These are phyloP conservation scores for Vitis vinifera DNA, from an alignment of 164 flowering plant genomes.

Conservation along the genomic window ASM3070453v1 NC_081813.1:11490501-11491000, in stretches of 20 bases:
- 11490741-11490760: too few relatives aligned
- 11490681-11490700: background rate
- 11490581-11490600: constrained; percentile 52
- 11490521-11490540: constrained; percentile 17
- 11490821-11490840: too few relatives aligned
- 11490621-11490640: constrained; percentile 77
- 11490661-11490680: too few relatives aligned
- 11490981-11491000: background rate
- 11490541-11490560: constrained; percentile 20
- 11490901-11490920: background rate
- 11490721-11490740: too few relatives aligned
- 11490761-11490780: too few relatives aligned
- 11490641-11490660: constrained; percentile 47
- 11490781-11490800: too few relatives aligned
- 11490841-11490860: too few relatives aligned
- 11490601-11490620: constrained; percentile 79
- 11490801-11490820: too few relatives aligned
- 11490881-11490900: background rate
- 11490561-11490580: constrained; percentile 23
- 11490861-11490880: background rate
- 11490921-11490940: too few relatives aligned
- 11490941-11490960: too few relatives aligned
- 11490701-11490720: background rate
- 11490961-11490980: too few relatives aligned
- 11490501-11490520: background rate